Conservation (phyloP, 441 rosid species). For the Mallotus japonicus region DNA sequence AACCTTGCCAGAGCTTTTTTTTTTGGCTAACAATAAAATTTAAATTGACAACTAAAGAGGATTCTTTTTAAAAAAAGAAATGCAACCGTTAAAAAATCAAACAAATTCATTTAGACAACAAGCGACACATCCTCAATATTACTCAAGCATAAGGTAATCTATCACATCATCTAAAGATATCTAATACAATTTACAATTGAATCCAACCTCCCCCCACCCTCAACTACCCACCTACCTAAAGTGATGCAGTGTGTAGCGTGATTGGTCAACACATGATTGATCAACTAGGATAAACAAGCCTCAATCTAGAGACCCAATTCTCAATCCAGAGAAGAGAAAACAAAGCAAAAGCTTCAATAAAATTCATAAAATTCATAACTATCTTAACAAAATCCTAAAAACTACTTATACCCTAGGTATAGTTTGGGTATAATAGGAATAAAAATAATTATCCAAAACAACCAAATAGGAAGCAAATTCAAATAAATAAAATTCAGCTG, state of each 20-base stretch:
- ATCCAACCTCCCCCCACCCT: not conserved
- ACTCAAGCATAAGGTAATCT: not conserved
- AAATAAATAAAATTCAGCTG: too few relatives aligned
- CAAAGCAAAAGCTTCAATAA: too few relatives aligned
- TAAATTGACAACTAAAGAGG: not conserved
- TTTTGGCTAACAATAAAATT: not conserved
- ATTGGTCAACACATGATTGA: too few relatives aligned
- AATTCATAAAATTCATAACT: too few relatives aligned
- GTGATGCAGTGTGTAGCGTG: not conserved
- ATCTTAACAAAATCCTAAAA: too few relatives aligned
- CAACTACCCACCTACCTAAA: not conserved
- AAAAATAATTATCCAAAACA: too few relatives aligned
- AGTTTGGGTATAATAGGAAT: too few relatives aligned
- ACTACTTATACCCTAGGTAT: too few relatives aligned
- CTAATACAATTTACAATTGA: not conserved
- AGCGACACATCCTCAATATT: not conserved
- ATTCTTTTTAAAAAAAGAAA: not conserved
- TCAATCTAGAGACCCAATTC: too few relatives aligned
- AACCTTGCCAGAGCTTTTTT: not conserved
- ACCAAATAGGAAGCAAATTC: too few relatives aligned
- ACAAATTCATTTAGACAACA: not conserved
- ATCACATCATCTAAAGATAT: not conserved
- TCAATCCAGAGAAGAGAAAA: too few relatives aligned
- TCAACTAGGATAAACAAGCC: too few relatives aligned
- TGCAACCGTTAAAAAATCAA: not conserved